Evolutionary conservation across 352 stramenopile species (phyloP).

Genomic region (Globisporangium lucens): DNA sequence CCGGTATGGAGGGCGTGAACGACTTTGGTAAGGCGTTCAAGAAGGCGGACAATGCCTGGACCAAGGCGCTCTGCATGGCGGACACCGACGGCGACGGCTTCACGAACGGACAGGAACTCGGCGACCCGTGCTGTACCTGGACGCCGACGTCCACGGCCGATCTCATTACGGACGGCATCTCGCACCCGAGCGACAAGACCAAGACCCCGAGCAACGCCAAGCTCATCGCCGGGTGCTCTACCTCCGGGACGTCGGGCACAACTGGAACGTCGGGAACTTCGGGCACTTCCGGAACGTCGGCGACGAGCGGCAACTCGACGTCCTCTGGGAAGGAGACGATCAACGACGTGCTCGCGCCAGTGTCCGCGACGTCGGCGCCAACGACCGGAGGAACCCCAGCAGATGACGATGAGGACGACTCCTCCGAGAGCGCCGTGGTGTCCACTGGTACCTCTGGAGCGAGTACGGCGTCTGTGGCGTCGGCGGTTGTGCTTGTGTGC

Average conservation of each 20-base stretch:
- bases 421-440: conserved; percentile 40
- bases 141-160: conserved; percentile 33
- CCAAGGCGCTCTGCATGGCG: conserved; percentile 41
- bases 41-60: conserved; percentile 46
- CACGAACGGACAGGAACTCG: conserved; percentile 85
- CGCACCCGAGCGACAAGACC: conserved; percentile 51
- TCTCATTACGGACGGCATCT: conserved; percentile 58
- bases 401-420: conserved; percentile 64
- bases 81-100: conserved; percentile 81
- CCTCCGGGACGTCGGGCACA: conserved; percentile 14
- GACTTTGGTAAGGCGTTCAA: conserved; percentile 67
- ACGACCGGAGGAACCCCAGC: conserved; percentile 18
- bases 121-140: conserved; percentile 84
- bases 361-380: conserved; percentile 20
- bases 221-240: conserved; percentile 44
- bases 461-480: conserved; percentile 6
- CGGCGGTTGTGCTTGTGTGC: conserved; percentile 8
- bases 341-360: conserved; percentile 32
- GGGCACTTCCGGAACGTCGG: background rate
- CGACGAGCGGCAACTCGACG: conserved; percentile 6
- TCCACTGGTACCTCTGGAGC: conserved; percentile 19
- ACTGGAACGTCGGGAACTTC: background rate
- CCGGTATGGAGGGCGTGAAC: conserved; percentile 45
- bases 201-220: conserved; percentile 51
- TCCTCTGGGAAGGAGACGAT: conserved; percentile 19